These are phyloP conservation scores for Botrytis cinerea DNA, from an alignment of 2,329 filamentous ascomycete species.

Conservation along the genomic window DNA sequence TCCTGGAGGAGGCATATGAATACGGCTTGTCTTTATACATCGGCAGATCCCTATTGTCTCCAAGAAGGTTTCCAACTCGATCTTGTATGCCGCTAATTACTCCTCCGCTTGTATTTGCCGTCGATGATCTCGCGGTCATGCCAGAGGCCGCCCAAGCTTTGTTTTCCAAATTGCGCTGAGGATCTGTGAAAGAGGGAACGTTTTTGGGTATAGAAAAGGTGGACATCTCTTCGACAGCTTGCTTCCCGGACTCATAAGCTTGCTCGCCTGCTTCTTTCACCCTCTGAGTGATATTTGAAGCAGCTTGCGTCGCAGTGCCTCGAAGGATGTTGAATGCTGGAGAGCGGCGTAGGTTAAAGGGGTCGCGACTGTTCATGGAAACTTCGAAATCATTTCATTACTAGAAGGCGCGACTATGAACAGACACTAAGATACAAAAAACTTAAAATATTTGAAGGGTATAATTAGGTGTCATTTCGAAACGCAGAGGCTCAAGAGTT, in stretches of 20 bases:
- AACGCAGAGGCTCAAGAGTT: background rate
- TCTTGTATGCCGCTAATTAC: constrained; percentile 58
- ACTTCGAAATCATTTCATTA: constrained; percentile 34
- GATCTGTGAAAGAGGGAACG: constrained; percentile 67
- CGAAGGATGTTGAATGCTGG: constrained; percentile 54
- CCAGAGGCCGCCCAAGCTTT: constrained; percentile 61
- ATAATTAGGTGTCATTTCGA: constrained; percentile 5
- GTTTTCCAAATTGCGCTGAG: constrained; percentile 66
- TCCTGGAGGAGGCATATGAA: constrained; percentile 61
- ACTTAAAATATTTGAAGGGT: background rate
- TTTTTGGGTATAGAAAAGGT: constrained; percentile 67
- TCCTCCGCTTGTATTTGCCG: constrained; percentile 38
- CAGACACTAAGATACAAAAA: constrained; percentile 11
- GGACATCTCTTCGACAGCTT: constrained; percentile 54
- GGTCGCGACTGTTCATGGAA: constrained; percentile 44
- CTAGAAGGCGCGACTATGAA: constrained; percentile 31
- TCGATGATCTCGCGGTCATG: constrained; percentile 45
- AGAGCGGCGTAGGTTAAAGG: constrained; percentile 43
- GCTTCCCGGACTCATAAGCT: constrained; percentile 49
- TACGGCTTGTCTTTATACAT: constrained; percentile 99
- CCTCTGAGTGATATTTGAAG: constrained; percentile 49
- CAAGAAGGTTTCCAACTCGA: constrained; percentile 66
- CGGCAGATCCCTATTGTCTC: constrained; percentile 64
- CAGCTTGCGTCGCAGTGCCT: constrained; percentile 50
- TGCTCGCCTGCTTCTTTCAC: constrained; percentile 53